These are phyloP conservation scores for Glycine tomentella DNA, from an alignment of 306 rosid genomes.

Conservation along the genomic window DNA sequence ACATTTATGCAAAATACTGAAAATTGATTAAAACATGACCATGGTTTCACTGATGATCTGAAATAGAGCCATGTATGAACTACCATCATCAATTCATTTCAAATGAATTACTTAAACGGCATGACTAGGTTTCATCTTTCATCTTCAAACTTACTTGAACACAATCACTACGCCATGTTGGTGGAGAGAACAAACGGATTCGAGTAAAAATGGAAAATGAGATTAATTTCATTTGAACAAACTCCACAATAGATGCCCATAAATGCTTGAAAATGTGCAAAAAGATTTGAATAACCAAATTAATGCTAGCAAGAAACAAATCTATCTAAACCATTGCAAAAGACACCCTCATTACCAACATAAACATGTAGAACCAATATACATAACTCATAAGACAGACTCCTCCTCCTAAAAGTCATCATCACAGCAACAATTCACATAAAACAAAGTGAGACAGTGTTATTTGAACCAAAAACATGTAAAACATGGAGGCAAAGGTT, in stretches of 20 bases:
- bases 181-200: neutral
- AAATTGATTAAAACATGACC: constrained; percentile 3
- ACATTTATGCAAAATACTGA: neutral
- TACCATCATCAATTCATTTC: constrained; percentile 4
- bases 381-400: neutral
- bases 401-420: neutral
- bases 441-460: neutral
- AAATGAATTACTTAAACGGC: neutral
- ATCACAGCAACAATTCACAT: neutral
- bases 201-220: neutral
- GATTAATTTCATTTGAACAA: neutral
- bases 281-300: constrained; percentile 2
- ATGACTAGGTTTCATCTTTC: neutral
- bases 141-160: neutral
- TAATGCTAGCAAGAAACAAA: constrained; percentile 6
- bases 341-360: constrained; percentile 19
- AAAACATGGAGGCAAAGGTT: neutral
- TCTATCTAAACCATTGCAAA: constrained; percentile 10
- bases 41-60: neutral
- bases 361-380: constrained; percentile 13
- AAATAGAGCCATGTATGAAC: neutral
- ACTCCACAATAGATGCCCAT: neutral
- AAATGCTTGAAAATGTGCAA: constrained; percentile 8
- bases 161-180: neutral
- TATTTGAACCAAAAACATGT: neutral